Evolutionary conservation across 352 stramenopile genomes (phyloP).

Genomic region (Phytophthora nicotianae): DNA sequence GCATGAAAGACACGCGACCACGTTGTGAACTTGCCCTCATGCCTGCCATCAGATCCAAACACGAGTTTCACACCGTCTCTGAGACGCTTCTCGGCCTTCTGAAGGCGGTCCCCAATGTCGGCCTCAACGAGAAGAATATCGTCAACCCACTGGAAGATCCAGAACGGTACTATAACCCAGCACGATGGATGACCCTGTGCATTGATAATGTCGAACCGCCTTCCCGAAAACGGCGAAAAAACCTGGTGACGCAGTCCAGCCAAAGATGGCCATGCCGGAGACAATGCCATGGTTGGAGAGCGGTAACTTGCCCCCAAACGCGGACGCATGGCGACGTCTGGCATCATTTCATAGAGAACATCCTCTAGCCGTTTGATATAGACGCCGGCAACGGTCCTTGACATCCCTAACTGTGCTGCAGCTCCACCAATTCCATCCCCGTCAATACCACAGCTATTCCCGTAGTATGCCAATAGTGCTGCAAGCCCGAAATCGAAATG

Average conservation of each 20-base stretch:
- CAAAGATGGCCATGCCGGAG: conserved; percentile 10
- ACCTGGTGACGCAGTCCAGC: conserved; percentile 11
- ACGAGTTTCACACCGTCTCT: conserved; percentile 7
- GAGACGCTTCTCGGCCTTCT: conserved; percentile 8
- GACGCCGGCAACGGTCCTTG: no score
- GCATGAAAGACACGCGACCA: background rate
- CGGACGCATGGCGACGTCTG: conserved; percentile 4
- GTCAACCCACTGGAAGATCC: background rate
- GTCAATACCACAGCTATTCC: no score
- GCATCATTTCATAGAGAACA: no score
- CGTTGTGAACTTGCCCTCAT: background rate
- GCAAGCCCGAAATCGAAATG: no score
- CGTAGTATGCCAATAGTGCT: no score
- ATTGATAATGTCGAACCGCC: conserved; percentile 8
- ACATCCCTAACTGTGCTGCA: no score
- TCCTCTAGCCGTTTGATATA: no score
- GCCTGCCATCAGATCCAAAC: background rate
- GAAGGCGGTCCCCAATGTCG: conserved; percentile 5
- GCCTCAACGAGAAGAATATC: conserved; percentile 8
- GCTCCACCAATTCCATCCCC: no score
- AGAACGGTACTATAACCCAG: background rate
- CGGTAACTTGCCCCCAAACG: conserved; percentile 4
- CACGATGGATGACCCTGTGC: background rate
- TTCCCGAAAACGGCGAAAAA: conserved; percentile 16
- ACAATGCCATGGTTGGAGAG: conserved; percentile 3